Evolutionary conservation across 2,329 filamentous ascomycete genomes (phyloP), one percentile per base, ranked within the genome.

Genomic region (Calonectria pteridis): DNA sequence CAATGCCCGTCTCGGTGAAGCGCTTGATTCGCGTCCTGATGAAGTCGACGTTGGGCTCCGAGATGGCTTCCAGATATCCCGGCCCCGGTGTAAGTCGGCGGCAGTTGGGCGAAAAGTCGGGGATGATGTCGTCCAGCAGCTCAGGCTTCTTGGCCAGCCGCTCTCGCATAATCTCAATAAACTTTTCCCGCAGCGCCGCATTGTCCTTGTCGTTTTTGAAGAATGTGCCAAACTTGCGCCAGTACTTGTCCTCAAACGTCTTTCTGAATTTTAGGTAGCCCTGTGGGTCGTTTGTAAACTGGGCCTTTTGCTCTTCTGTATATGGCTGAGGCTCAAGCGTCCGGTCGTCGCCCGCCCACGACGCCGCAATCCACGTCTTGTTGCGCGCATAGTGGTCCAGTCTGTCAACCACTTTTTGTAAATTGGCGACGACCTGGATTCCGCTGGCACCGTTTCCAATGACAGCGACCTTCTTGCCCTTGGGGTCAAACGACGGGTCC

Each of bases 301-400:
- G 86, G 26, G 90, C 85, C 69, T 91, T 87, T 46, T 93, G 89
- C 28, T 92, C 89, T 2, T 88, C 77, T 0, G 86, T 82, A 76
- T 90, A 91, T 0, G 86, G 86, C 58, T 92, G 91, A 0, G 92
- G 87, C 40, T 88, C 89, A 0, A 90, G 84, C 35, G 88, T 89
- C 37, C 91, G 88, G 77, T 89, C 84, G 72, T 89, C 84, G 40
- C 89, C 87, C 0, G 89, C 89, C 82, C 91, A 93, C 0, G 91
- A 90, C 2, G 90, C 87, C 0, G 92, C 91, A 33, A 94, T 91
- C 93, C 93, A 94, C 0, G 93, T 94, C 37, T 86, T 89, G 77
- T 89, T 92, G 13, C 93, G 86, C 1, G 89, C 91, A 75, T 93
- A 94, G 81, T 93, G 91, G 75, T 94, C 91, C 0, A 94, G 84